These are phyloP conservation scores for Salix arbutifolia DNA, from an alignment of 345 rosid genomes.

Conservation along the genomic window DNA sequence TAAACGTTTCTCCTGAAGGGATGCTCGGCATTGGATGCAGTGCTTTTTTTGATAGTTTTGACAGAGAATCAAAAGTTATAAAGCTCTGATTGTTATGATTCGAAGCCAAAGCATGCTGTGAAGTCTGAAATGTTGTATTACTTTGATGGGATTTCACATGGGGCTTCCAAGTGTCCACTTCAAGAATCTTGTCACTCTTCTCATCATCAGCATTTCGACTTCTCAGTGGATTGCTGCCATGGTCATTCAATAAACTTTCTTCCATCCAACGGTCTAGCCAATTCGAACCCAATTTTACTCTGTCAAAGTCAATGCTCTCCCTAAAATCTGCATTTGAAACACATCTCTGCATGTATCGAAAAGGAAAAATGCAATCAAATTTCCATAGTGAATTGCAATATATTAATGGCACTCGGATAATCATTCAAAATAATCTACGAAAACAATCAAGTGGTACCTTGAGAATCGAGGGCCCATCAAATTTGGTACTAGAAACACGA, in stretches of 20 bases:
- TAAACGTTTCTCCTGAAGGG: conserved; percentile 14
- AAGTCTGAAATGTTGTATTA: conserved; percentile 16
- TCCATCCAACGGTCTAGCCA: conserved; percentile 88
- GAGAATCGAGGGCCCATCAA: conserved; percentile 39
- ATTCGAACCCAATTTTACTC: conserved; percentile 41
- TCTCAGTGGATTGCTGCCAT: conserved; percentile 21
- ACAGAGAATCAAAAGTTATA: conserved; percentile 12
- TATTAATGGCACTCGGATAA: not conserved
- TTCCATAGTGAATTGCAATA: not conserved
- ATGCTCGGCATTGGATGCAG: conserved; percentile 1
- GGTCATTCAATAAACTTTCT: conserved; percentile 44
- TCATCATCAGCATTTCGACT: conserved; percentile 23
- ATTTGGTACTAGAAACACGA: conserved; percentile 24
- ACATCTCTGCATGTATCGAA: conserved; percentile 40
- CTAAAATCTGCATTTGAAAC: conserved; percentile 44
- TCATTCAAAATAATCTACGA: not conserved
- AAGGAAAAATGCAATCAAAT: conserved; percentile 1
- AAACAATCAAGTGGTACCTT: conserved; percentile 27
- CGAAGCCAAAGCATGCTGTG: conserved; percentile 21
- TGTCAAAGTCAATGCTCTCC: conserved; percentile 31
- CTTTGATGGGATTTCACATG: conserved; percentile 35
- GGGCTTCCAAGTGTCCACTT: conserved; percentile 78
- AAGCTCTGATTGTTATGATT: conserved; percentile 10
- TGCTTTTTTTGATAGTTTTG: conserved; percentile 15
- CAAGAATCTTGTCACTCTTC: conserved; percentile 33